Base-by-base conservation (phyloP, 73 alveolate species). In the Stentor coeruleus region DNA sequence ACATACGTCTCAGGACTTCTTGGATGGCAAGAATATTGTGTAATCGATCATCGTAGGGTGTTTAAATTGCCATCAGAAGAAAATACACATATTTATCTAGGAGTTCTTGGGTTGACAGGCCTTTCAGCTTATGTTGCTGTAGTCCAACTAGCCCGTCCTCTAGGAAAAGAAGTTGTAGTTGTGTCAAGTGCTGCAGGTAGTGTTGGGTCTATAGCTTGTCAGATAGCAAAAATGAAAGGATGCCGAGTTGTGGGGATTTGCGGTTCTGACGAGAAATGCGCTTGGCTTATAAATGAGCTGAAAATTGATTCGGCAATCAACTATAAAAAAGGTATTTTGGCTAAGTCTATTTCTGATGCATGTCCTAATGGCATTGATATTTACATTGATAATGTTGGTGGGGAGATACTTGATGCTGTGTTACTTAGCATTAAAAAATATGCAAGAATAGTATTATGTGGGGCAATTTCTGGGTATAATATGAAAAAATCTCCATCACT, bases 181-280 rank as follows among this genome's bases (percentile, higher is more conserved):
- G 85, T 81, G 41, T 81, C 87, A 1, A 79, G 73, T n/a, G 87
- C 87, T 1, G 87, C 87, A 31, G 87, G 87, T 2, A 80, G 82
- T 38, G 81, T 59, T 1, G 87, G 87, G 26, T 60, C 85, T 11
- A 72, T 81, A 1, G 87, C 85, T 38, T 59, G 84, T 40, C 87
- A 81, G 35, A 30, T 81, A 30, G 87, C 74, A 11, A 81, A 66
- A 35, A 28, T 74, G 75, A 0, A 40, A 31, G 87, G 87, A 11
- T 35, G 66, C 85, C 31, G 35, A 33, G 87, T 81, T 11, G 74
- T 72, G 30, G 87, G 85, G 2, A 0, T 81, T 11, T n/a, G 75
- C 20, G 87, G 87, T 31, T 60, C 85, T 33, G 84, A 59, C 2
- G 60, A 14, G 41, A 81, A 81, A 38, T 15, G 72, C 72, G 26